Conservation (phyloP, 345 rosid genomes). For the Linum tenue region DNA sequence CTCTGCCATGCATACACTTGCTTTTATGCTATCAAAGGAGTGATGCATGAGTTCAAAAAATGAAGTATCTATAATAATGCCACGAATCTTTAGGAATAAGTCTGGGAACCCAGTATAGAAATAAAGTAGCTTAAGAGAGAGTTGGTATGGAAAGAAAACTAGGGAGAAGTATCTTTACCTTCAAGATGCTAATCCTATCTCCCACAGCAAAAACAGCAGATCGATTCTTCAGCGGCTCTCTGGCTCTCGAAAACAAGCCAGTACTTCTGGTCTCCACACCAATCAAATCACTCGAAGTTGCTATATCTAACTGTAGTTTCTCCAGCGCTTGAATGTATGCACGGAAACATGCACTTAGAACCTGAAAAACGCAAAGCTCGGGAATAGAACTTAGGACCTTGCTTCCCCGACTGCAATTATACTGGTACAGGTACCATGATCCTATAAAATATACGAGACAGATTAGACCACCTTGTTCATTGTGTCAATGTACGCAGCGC, state of each 20-base stretch:
- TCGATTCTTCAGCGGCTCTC: slow-evolving; percentile 86
- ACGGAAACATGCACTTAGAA: slow-evolving; percentile 93
- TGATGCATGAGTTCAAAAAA: neutral
- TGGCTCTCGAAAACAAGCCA: slow-evolving; percentile 70
- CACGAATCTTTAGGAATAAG: no score
- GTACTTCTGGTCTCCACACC: slow-evolving; percentile 91
- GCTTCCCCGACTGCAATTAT: neutral
- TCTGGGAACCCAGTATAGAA: neutral
- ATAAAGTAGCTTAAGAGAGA: neutral
- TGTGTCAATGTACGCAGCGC: slow-evolving; percentile 86
- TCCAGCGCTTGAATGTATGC: slow-evolving; percentile 95
- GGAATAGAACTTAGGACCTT: neutral
- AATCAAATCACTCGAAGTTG: slow-evolving; percentile 81
- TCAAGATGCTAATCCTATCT: slow-evolving; percentile 78
- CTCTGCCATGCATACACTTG: neutral
- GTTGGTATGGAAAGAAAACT: neutral
- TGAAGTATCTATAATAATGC: neutral
- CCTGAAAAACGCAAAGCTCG: slow-evolving; percentile 38
- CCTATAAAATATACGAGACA: no score
- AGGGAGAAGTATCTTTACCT: slow-evolving; percentile 29
- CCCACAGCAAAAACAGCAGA: slow-evolving; percentile 94
- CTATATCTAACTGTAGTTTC: slow-evolving; percentile 93
- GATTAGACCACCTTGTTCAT: slow-evolving; percentile 77
- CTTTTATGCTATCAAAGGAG: neutral
- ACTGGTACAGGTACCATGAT: no score